Evolutionary conservation across 352 stramenopile genomes (phyloP).

Genomic region (Globisporangium barbulae): DNA sequence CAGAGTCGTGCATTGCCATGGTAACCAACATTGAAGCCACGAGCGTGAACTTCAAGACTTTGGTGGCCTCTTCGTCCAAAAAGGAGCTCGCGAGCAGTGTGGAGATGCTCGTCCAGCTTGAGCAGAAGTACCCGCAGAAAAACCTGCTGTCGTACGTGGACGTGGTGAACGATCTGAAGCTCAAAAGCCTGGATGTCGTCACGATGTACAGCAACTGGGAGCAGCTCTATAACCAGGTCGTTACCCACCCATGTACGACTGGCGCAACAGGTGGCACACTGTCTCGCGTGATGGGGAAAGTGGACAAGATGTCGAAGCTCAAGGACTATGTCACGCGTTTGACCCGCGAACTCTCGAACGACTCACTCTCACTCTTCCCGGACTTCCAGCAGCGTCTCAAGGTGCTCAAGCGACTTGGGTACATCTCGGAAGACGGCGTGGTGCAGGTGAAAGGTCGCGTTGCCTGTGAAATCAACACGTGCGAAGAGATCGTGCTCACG

Average conservation of each 20-base stretch:
- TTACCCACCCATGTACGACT: slow-evolving; percentile 46
- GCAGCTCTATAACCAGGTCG: slow-evolving; percentile 45
- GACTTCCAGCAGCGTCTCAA: slow-evolving; percentile 95
- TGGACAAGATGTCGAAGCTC: slow-evolving; percentile 76
- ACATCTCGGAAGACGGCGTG: slow-evolving; percentile 86
- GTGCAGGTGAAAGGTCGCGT: slow-evolving; percentile 97
- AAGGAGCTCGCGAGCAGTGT: slow-evolving; percentile 72
- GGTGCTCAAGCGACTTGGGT: slow-evolving; percentile 93
- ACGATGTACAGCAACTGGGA: slow-evolving; percentile 65
- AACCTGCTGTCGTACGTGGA: slow-evolving; percentile 54
- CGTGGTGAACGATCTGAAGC: slow-evolving; percentile 66
- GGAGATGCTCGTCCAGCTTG: slow-evolving; percentile 71
- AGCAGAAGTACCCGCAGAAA: slow-evolving; percentile 63
- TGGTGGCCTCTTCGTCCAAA: slow-evolving; percentile 59
- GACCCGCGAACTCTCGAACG: slow-evolving; percentile 72
- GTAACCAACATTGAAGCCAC: slow-evolving; percentile 44
- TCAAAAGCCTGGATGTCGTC: slow-evolving; percentile 77
- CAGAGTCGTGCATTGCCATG: slow-evolving; percentile 74
- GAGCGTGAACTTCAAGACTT: slow-evolving; percentile 56
- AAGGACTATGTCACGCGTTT: slow-evolving; percentile 60
- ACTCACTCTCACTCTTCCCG: slow-evolving; percentile 94
- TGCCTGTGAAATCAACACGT: slow-evolving; percentile 98
- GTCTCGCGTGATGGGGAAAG: slow-evolving; percentile 53
- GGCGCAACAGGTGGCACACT: slow-evolving; percentile 17
- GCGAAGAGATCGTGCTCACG: slow-evolving; percentile 96